phyloP scores from a whole-genome alignment of 2,329 filamentous ascomycete species.

The Fulvia fulva region DNA sequence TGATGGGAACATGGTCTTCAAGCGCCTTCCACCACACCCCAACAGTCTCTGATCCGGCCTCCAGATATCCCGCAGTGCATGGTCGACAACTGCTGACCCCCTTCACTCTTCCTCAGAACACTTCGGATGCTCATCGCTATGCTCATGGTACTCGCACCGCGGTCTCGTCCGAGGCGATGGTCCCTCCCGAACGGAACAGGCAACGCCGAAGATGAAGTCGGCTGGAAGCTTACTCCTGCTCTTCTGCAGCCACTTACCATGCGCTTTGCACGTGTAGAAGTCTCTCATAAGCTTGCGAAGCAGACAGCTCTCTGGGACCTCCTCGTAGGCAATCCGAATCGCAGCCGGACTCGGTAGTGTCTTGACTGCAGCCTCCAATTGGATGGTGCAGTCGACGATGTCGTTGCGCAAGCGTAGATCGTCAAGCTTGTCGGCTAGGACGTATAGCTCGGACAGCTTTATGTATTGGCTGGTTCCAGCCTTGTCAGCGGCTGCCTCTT shows the following conservation, averaged over 20 bases:
- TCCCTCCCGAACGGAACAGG: background rate
- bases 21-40: too few species aligned
- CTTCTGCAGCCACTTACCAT: background rate
- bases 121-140: background rate
- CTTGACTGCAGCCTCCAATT: background rate
- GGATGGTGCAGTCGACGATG: background rate
- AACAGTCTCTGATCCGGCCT: too few species aligned
- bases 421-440: background rate
- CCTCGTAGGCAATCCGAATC: background rate
- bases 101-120: background rate
- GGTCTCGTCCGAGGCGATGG: background rate
- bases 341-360: background rate
- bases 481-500: background rate
- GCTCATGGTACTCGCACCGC: background rate
- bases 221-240: background rate
- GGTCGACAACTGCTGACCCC: background rate
- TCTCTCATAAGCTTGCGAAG: background rate
- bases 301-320: background rate
- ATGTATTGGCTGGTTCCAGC: background rate
- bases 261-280: background rate
- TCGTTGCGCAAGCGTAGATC: background rate
- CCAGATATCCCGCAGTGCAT: too few species aligned
- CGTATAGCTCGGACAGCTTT: background rate
- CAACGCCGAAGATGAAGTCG: background rate
- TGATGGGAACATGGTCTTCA: too few species aligned